Evolutionary conservation across 345 rosid genomes (phyloP), one percentile per base, ranked within the genome.

Genomic region (Mallotus nudiflorus): DNA sequence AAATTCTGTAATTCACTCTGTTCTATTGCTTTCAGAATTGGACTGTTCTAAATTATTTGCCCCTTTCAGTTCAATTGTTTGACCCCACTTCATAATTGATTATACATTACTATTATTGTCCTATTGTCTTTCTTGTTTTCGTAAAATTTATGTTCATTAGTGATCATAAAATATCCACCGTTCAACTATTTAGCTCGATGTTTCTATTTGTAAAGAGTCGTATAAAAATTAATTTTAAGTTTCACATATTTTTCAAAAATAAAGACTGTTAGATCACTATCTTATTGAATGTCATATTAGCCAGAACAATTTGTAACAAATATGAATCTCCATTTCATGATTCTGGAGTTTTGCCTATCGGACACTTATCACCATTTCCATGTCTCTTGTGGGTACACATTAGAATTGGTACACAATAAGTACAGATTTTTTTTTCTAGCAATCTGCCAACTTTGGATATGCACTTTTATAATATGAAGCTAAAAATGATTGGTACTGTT

Each of bases 11-110:
- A 0, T 28, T 22, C 6, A 5, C 18, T 33, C 22, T n/a, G 40
- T 31, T 65, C 39, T 57, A 29, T 16, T 6, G 2, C 35, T 57
- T 18, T 37, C 45, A 33, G 37, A 37, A 44, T 42, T 66, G 59
- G 27, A 31, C 51, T 29, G 31, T 49, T 33, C n/a, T 46, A 33
- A n/a, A 20, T 46, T 56, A n/a, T 31, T 48, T 22, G 45, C 9
- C 46, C 35, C 2, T 46, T 11, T n/a, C n/a, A n/a, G 39, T 55
- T n/a, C 48, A 56, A 40, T 40, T 27, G 9, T 9, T 27, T 25
- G 15, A 69, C 73, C 65, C 65, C 65, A 44, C 42, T 35, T 61
- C 37, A 60, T 48, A 33, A 48, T 48, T 58, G 37, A 70, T 31
- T 24, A 56, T 18, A 4, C 57, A 35, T 6, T 44, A 6, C 14